Base-by-base conservation (phyloP, 1,284 basidiomycete genomes). In the Puccinia horiana region DNA sequence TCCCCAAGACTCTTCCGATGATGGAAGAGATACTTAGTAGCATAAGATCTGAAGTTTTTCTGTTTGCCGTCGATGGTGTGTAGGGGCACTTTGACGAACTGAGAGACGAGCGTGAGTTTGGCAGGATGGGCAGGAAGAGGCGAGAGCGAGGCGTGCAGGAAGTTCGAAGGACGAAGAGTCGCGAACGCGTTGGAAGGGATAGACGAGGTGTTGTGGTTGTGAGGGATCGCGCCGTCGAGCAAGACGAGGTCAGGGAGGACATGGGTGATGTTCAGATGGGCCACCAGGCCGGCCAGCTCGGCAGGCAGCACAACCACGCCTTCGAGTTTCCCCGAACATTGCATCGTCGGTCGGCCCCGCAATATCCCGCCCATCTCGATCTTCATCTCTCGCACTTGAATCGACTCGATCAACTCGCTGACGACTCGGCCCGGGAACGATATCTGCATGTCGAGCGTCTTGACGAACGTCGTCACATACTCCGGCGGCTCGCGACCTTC, bases 151-250 rank as follows among this genome's bases (percentile, higher is more conserved):
- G 49, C 37, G 37, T 52, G 56, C 18, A 75, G 9, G 32, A 35
- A 75, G 18, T 49, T 14, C 0, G 47, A 20, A 23, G 72, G 44
- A 35, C 4, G 6, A 0, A 75, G 52, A 8, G 16, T 75, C 3
- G 72, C 75, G 26, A 76, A 76, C 37, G 75, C 75, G 40, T 42
- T 76, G 18, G 5, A 44, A 0, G 75, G 75, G 16, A 44, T 29
- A 26, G 35, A 20, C 16, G 35, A 1, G 5, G 29, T 9, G 6
- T 29, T 16, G 29, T 44, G 29, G 5, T 18, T 9, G 23, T 14
- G 5, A 11, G 58, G 61, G 3, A 78, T 26, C n/a, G 35, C 58
- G 0, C 76, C 76, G n/a, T 78, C 63, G 3, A 67, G 54, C 35
- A 78, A n/a, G 16, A 78, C 0, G 2, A 78, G 63, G 18, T 78